Evolutionary conservation across 768 basidiomycete genomes (phyloP).

Genomic region (Solioccasus polychromus): DNA sequence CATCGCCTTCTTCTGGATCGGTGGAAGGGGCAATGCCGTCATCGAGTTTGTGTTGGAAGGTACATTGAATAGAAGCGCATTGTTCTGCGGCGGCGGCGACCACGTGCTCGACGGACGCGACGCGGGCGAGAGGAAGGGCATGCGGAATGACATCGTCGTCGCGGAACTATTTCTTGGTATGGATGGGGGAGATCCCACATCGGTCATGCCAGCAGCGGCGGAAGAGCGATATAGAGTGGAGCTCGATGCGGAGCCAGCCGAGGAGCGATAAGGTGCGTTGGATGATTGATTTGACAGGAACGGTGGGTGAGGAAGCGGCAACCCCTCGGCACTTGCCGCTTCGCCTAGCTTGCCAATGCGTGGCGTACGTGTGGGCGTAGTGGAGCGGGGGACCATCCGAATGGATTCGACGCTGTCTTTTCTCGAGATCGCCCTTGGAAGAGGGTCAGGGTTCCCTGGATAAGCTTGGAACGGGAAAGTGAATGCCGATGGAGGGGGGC

Average conservation of each 20-base stretch:
- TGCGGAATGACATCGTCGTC: conserved; percentile 51
- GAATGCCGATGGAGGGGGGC: conserved; percentile 42
- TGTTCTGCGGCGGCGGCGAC: conserved; percentile 50
- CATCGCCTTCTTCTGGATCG: conserved; percentile 33
- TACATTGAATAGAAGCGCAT: conserved; percentile 23
- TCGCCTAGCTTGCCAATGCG: conserved; percentile 19
- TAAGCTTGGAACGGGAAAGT: conserved; percentile 57
- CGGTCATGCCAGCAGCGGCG: conserved; percentile 21
- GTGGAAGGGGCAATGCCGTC: conserved; percentile 39
- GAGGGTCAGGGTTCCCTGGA: conserved; percentile 64
- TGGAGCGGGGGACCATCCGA: conserved; percentile 25
- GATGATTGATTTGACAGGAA: conserved; percentile 35
- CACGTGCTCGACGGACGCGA: conserved; percentile 63
- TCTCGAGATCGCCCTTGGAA: conserved; percentile 43
- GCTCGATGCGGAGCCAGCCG: conserved; percentile 22
- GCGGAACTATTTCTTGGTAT: conserved; percentile 43
- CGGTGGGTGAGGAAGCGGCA: conserved; percentile 46
- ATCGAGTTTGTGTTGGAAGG: conserved; percentile 29
- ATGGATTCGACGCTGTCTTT: conserved; percentile 43
- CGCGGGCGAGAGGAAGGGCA: conserved; percentile 68
- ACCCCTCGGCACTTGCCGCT: conserved; percentile 15
- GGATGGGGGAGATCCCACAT: conserved; percentile 1
- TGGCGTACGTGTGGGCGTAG: conserved; percentile 18
- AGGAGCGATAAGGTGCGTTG: conserved; percentile 40
- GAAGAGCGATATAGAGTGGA: conserved; percentile 31